A percentile compares a stretch with the other conserved stretches of the same genome.
phyloP scores from a whole-genome alignment of 768 basidiomycete species.

The Leucocoprinus leucothites region DNA sequence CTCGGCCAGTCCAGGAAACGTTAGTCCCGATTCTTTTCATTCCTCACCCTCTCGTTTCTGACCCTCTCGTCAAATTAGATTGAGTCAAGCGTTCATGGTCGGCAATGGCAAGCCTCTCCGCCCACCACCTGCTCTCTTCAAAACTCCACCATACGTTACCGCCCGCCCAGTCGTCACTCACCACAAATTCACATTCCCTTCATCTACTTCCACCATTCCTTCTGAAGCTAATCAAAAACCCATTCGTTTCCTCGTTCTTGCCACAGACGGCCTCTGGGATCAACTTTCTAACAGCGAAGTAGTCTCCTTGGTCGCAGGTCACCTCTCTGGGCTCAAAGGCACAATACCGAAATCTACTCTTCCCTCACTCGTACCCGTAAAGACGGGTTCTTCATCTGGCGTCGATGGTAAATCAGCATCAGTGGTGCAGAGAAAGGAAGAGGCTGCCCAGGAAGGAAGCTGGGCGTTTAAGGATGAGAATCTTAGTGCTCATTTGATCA shows the following conservation, averaged over 20 bases:
- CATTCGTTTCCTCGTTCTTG: slow-evolving; percentile 80
- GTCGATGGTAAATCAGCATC: slow-evolving; percentile 54
- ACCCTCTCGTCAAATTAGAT: slow-evolving; percentile 18
- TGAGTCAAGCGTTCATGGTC: slow-evolving; percentile 65
- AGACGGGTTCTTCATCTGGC: slow-evolving; percentile 44
- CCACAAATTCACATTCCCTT: slow-evolving; percentile 43
- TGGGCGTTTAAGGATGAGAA: slow-evolving; percentile 85
- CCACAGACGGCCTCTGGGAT: slow-evolving; percentile 85
- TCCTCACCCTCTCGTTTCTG: neutral
- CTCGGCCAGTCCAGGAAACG: slow-evolving; percentile 67
- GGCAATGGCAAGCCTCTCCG: slow-evolving; percentile 62
- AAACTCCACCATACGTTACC: slow-evolving; percentile 92
- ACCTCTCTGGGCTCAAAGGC: slow-evolving; percentile 71
- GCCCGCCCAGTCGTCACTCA: slow-evolving; percentile 81
- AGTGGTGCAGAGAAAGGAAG: slow-evolving; percentile 30
- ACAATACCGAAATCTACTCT: slow-evolving; percentile 57
- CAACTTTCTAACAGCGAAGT: slow-evolving; percentile 79
- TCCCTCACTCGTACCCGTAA: slow-evolving; percentile 51
- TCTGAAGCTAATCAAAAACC: slow-evolving; percentile 25
- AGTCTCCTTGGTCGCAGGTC: slow-evolving; percentile 81
- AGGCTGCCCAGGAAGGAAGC: slow-evolving; percentile 36
- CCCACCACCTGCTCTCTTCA: slow-evolving; percentile 56
- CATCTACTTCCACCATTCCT: slow-evolving; percentile 36
- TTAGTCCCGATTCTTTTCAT: slow-evolving; percentile 28
- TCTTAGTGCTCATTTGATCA: slow-evolving; percentile 76